Base-by-base conservation (phyloP, 345 rosid genomes). In the Citropsis articulata region DNA sequence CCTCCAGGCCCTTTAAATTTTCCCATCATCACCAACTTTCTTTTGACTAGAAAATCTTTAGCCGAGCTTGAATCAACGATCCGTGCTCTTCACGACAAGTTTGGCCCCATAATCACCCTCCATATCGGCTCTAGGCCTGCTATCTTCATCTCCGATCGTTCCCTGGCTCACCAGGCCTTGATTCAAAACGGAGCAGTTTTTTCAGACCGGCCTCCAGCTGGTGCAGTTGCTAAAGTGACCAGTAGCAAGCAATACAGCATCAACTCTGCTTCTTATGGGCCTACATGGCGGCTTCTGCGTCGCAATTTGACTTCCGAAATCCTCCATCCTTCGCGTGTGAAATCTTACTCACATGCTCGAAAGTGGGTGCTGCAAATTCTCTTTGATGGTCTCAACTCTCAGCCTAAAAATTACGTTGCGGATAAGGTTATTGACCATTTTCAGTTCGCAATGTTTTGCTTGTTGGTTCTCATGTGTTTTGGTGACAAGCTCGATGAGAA, bases 331-430 rank as follows among this genome's bases (percentile, higher is more conserved):
- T 62, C 36, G 21, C 66, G 19, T 28, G 66, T 62, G 9, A 28
- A 62, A 62, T 62, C 66, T 0, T 62, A 27, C 66, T 27, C 22
- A 7, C 36, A 10, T 62, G 66, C 66, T 18, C 57, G 79, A 14
- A 75, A 69, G 24, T 75, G 69, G 71, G 76, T 80, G 6, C 72
- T 80, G 36, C 50, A 75, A 16, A 70, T 70, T 42, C 75, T 80
- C 57, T 61, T 42, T 7, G 57, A 64, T 18, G 33, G 66, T 24
- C 65, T 80, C 40, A 36, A 53, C 7, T 48, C 40, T 25, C 72
- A 69, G 59, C 27, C 59, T 1, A 25, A 69, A 8, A 12, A 24
- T 42, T 3, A 3, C 50, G 57, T 33, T 2, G 22, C 59, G 18
- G 53, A 7, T 40, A 13, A 21, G 27, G n/a, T 4, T 18, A 4